Conservation (phyloP, 202 grass and related monocot genomes). For the Alloteropsis angusta region DNA sequence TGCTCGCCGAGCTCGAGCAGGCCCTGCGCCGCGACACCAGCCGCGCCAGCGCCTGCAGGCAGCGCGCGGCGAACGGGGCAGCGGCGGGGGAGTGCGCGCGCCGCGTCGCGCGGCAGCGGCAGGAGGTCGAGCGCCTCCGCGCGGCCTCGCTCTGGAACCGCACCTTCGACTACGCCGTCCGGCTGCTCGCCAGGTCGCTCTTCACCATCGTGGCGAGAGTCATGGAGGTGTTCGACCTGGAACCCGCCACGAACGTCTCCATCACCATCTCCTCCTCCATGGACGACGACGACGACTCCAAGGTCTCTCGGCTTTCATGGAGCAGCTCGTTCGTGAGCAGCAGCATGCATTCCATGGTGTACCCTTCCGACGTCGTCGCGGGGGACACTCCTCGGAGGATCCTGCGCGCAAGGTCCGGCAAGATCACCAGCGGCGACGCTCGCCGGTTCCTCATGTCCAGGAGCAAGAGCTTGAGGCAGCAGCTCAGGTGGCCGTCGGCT, state of each 20-base stretch:
- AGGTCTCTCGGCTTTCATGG: slow-evolving; percentile 28
- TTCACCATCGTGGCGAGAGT: slow-evolving; percentile 62
- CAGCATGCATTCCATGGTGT: slow-evolving; percentile 20
- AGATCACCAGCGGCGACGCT: not conserved
- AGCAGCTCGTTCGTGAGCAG: slow-evolving; percentile 27
- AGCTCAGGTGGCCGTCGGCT: slow-evolving; percentile 42
- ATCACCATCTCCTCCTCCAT: not conserved
- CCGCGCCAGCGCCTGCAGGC: not conserved
- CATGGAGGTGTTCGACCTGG: slow-evolving; percentile 39
- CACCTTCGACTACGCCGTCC: slow-evolving; percentile 58
- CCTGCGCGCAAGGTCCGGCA: slow-evolving; percentile 13
- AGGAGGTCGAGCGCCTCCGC: slow-evolving; percentile 60
- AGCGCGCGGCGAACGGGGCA: not conserved
- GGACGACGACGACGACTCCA: not conserved
- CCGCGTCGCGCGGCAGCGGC: slow-evolving; percentile 47
- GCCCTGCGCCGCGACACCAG: slow-evolving; percentile 16
- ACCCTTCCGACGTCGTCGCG: slow-evolving; percentile 21
- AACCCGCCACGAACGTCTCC: not conserved
- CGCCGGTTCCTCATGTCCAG: slow-evolving; percentile 22
- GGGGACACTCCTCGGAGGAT: not conserved
- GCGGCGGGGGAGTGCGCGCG: slow-evolving; percentile 18
- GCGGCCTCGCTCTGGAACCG: slow-evolving; percentile 50
- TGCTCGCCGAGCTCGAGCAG: slow-evolving; percentile 67
- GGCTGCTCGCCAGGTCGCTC: slow-evolving; percentile 60
- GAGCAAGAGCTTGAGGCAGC: slow-evolving; percentile 35